Conservation (phyloP, 2,329 filamentous ascomycete genomes). For the Penicillium fuscoglaucum region DNA sequence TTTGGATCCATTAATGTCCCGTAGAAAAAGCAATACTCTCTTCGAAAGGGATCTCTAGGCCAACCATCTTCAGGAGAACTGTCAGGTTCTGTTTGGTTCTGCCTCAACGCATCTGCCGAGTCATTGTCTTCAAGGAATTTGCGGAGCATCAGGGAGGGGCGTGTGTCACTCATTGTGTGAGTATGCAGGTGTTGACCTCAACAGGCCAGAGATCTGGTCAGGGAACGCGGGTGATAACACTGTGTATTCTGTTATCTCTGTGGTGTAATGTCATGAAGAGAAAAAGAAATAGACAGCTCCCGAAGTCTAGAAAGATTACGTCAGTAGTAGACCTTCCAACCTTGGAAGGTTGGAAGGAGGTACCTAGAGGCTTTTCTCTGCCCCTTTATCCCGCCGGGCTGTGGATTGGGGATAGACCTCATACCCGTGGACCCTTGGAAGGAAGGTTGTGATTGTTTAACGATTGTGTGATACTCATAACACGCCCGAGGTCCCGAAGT, state of each 20-base stretch:
- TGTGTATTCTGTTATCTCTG: background rate
- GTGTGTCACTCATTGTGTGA: background rate
- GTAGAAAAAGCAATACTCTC: constrained; percentile 11
- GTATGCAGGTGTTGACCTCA: background rate
- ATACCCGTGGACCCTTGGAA: too few relatives aligned
- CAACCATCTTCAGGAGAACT: background rate
- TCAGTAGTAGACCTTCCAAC: too few relatives aligned
- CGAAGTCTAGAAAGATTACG: too few relatives aligned
- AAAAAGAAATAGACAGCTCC: too few relatives aligned
- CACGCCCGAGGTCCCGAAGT: too few relatives aligned
- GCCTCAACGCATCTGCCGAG: background rate
- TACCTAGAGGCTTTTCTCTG: background rate
- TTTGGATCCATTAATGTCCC: constrained; percentile 14
- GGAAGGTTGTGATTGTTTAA: too few relatives aligned
- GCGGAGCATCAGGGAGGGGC: background rate
- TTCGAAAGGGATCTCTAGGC: background rate
- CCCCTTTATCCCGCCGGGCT: background rate
- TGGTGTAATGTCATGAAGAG: background rate
- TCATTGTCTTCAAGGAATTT: background rate
- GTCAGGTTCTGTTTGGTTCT: background rate
- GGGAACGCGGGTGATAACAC: too few relatives aligned
- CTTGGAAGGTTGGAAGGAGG: too few relatives aligned
- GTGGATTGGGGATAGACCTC: background rate
- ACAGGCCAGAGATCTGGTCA: background rate
- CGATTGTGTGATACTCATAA: background rate